Percentiles rank a stretch among this genome's conserved stretches.
These are phyloP conservation scores for Mycena sanguinolenta DNA, from an alignment of 768 basidiomycete genomes.

Conservation along the genomic window DNA sequence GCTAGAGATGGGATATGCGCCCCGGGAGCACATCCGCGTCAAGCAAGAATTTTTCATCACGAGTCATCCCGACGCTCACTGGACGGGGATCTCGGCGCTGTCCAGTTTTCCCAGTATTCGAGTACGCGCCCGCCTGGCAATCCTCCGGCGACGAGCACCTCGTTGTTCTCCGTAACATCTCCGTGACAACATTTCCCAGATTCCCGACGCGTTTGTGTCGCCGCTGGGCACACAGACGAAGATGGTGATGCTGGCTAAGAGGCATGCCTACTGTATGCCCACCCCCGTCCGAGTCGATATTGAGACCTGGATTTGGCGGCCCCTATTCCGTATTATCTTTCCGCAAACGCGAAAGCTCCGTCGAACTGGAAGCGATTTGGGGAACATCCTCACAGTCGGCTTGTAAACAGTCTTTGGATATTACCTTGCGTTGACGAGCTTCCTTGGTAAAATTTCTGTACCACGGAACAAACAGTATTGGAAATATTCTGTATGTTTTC, in stretches of 20 bases:
- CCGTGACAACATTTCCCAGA: slow-evolving; percentile 29
- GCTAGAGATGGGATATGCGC: neutral
- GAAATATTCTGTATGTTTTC: too few species aligned
- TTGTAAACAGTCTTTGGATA: too few species aligned
- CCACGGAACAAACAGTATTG: too few species aligned
- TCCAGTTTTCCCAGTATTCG: slow-evolving; percentile 22
- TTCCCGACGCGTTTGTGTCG: slow-evolving; percentile 15
- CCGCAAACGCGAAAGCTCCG: slow-evolving; percentile 43
- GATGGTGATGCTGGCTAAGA: slow-evolving; percentile 50
- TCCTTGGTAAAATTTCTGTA: too few species aligned
- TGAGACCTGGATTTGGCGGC: slow-evolving; percentile 54
- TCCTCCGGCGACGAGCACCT: too few species aligned
- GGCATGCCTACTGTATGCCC: slow-evolving; percentile 56
- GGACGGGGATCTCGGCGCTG: slow-evolving; percentile 33
- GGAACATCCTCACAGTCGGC: slow-evolving; percentile 40
- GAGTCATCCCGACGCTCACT: slow-evolving; percentile 17
- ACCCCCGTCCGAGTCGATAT: slow-evolving; percentile 47
- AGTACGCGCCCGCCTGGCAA: slow-evolving; percentile 26
- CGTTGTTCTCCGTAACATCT: slow-evolving; percentile 19
- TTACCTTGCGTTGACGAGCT: too few species aligned
- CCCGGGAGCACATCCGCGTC: slow-evolving; percentile 21
- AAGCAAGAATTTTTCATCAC: slow-evolving; percentile 24
- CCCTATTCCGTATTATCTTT: slow-evolving; percentile 35
- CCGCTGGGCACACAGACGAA: slow-evolving; percentile 27
- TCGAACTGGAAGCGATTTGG: slow-evolving; percentile 36